Evolutionary conservation across 306 rosid species (phyloP), one percentile per base, ranked within the genome.

Genomic region (Pyrus bretschneideri): DNA sequence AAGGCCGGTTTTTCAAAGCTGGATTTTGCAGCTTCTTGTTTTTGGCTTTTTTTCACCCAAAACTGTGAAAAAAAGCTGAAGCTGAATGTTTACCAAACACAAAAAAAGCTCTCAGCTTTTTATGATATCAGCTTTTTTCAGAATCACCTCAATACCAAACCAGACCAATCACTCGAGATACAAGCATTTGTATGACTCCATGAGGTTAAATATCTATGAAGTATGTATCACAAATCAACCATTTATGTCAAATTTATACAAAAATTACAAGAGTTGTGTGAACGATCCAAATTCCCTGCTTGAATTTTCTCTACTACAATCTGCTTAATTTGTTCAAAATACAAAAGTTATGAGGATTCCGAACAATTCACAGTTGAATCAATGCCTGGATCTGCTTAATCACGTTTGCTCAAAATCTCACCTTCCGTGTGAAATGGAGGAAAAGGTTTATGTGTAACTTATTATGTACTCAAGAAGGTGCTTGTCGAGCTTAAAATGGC

Each of bases 401-500:
- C 54, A 46, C 1, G 21, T 49, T 49, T 49, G 55, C 55, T 15
- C 54, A 49, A 49, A 13, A 15, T 19, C 4, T 18, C 15, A 4
- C 9, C 46, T 8, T 65, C 45, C 6, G 4, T 65, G 46, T 4
- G 5, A 33, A 33, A 33, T 33, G 38, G 38, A 33, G 38, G 38
- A 33, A 33, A 33, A 33, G 38, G 38, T 33, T 33, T 33, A 33
- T 7, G 1, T 33, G 38, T 33, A 33, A 33, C 62, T 87, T 89
- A 95, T 83, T 33, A 89, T 52, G 33, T 95, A 92, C 70, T 90
- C 96, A 12, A 92, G 97, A 77, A 95, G 97, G 83, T 76, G 90
- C 75, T 87, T 83, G 82, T 95, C 97, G 57, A 92, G 98, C 83
- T 92, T 96, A 70, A 92, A 95, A 81, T 90, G 83, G 52, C 85